A percentile compares a stretch with the other conserved stretches of the same genome.
phyloP scores from a whole-genome alignment of 1,284 basidiomycete genomes.

The Schizophyllum amplum region DNA sequence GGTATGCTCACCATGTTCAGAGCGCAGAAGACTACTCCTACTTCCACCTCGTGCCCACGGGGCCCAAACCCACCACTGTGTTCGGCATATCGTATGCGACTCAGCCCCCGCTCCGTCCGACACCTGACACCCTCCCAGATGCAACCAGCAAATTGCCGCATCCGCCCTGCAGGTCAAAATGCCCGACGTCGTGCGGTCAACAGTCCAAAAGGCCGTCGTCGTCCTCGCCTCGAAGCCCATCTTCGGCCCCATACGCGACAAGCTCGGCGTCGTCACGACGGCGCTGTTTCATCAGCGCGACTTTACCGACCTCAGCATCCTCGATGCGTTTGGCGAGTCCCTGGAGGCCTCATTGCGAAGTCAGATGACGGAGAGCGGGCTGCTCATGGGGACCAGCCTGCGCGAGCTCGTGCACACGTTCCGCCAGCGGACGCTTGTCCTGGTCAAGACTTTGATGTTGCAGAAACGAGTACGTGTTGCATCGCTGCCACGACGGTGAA shows the following conservation, averaged over 20 bases:
- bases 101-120: conserved; percentile 6
- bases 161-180: conserved; percentile 78
- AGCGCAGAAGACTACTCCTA: conserved; percentile 95
- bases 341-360: conserved; percentile 61
- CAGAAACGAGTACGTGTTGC: conserved; percentile 68
- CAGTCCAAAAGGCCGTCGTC: conserved; percentile 96
- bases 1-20: conserved; percentile 28
- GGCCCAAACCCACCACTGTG: conserved; percentile 68
- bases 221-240: conserved; percentile 87
- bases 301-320: conserved; percentile 76
- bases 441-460: conserved; percentile 92
- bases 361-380: conserved; percentile 70
- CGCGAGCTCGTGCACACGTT: conserved; percentile 92
- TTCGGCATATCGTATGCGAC: conserved; percentile 84
- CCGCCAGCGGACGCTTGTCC: conserved; percentile 84
- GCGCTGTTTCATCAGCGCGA: conserved; percentile 87
- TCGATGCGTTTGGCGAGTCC: conserved; percentile 76
- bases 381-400: conserved; percentile 71
- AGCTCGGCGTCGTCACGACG: conserved; percentile 91
- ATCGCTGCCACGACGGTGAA: background rate
- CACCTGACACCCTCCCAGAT: conserved; percentile 37
- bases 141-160: conserved; percentile 92
- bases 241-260: conserved; percentile 86
- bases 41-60: conserved; percentile 77
- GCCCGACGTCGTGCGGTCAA: conserved; percentile 88